Conservation (phyloP, 2,329 filamentous ascomycete genomes). For the Curvularia eragrostidis region DNA sequence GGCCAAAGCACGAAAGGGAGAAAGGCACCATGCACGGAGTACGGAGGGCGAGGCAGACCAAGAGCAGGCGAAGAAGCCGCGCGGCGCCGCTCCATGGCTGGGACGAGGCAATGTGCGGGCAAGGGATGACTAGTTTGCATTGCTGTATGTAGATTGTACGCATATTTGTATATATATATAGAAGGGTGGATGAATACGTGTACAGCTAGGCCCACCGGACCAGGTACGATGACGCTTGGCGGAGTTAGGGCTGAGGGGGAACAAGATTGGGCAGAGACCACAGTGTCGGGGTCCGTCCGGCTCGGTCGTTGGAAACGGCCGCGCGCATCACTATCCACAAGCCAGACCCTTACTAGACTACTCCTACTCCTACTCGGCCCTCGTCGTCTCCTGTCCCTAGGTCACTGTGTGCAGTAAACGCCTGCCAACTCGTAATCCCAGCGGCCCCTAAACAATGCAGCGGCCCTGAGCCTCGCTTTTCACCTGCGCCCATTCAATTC, state of each 20-base stretch:
- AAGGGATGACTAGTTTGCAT: neutral
- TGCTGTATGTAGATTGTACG: neutral
- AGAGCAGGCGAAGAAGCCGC: neutral
- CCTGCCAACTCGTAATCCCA: slow-evolving; percentile 1
- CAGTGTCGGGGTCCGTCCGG: slow-evolving; percentile 21
- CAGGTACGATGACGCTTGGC: neutral
- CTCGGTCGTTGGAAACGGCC: slow-evolving; percentile 20
- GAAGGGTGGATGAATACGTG: neutral
- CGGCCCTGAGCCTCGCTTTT: slow-evolving; percentile 4
- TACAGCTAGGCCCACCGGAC: neutral
- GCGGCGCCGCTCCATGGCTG: neutral
- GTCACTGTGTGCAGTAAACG: slow-evolving; percentile 9
- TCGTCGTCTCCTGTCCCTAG: slow-evolving; percentile 1
- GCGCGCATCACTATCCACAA: slow-evolving; percentile 18
- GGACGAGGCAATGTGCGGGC: neutral
- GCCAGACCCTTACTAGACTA: slow-evolving; percentile 4
- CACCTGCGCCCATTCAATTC: neutral
- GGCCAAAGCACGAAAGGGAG: neutral
- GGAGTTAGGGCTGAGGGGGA: slow-evolving; percentile 7
- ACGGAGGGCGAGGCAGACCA: neutral
- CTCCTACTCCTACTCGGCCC: neutral
- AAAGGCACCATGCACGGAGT: neutral
- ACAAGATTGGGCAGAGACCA: slow-evolving; percentile 15
- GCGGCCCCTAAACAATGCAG: slow-evolving; percentile 8
- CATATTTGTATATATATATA: neutral